Percentiles rank a stretch among this genome's conserved stretches.
Conservation (phyloP, 257 asterid species). For the Misopates orontium region DNA sequence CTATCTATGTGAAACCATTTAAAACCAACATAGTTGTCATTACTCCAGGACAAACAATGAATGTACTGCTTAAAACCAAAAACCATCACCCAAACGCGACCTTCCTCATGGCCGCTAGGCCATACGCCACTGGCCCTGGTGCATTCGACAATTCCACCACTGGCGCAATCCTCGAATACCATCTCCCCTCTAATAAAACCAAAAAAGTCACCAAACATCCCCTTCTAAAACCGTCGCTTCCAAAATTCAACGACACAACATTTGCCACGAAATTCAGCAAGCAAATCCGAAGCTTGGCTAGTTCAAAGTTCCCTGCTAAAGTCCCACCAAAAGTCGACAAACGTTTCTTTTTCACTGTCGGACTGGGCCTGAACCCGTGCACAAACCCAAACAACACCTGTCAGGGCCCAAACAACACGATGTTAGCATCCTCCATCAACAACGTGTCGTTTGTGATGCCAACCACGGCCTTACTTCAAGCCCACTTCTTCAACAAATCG, state of each 20-base stretch:
- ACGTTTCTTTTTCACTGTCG: constrained; percentile 59
- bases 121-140: constrained; percentile 58
- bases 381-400: constrained; percentile 41
- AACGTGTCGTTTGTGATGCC: constrained; percentile 64
- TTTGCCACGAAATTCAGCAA: constrained; percentile 37
- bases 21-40: constrained; percentile 41
- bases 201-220: constrained; percentile 24
- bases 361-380: constrained; percentile 56
- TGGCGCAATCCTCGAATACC: constrained; percentile 47
- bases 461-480: constrained; percentile 50
- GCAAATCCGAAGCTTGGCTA: constrained; percentile 49
- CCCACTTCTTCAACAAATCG: constrained; percentile 53
- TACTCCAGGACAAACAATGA: constrained; percentile 71
- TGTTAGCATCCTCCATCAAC: constrained; percentile 51
- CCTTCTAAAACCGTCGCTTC: constrained; percentile 34
- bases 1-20: constrained; percentile 63
- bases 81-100: constrained; percentile 43
- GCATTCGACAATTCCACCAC: constrained; percentile 62
- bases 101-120: constrained; percentile 54
- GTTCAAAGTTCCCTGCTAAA: constrained; percentile 44
- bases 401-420: constrained; percentile 63
- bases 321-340: constrained; percentile 48
- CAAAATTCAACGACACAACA: constrained; percentile 38
- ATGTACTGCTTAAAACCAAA: constrained; percentile 48
- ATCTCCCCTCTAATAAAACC: constrained; percentile 26